Percentiles rank a stretch among this genome's conserved stretches.
These are phyloP conservation scores for Penicillium desertorum DNA, from an alignment of 495 filamentous ascomycete genomes.

Conservation along the genomic window DNA sequence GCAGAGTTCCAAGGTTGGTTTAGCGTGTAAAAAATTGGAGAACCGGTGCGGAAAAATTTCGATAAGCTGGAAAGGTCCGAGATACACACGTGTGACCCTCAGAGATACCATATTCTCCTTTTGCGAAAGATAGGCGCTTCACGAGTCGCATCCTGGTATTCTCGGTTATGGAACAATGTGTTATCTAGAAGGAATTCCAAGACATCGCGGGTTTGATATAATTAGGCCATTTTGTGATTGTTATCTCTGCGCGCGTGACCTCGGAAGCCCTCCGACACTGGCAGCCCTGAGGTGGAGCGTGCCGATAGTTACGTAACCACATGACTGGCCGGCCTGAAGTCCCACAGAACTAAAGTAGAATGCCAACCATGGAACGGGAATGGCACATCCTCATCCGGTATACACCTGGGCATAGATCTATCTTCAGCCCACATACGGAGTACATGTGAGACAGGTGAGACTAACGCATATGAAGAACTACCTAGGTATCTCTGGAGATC, in stretches of 20 bases:
- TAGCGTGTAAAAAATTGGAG: neutral
- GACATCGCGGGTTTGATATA: neutral
- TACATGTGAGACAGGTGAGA: neutral
- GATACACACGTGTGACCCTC: conserved; percentile 2
- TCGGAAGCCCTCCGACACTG: neutral
- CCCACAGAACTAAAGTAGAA: neutral
- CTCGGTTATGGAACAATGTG: neutral
- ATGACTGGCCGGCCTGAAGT: neutral
- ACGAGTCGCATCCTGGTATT: neutral
- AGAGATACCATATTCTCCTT: neutral
- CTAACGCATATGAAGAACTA: neutral
- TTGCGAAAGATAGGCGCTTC: neutral
- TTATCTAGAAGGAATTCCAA: neutral
- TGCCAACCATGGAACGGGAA: neutral
- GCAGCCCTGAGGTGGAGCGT: too few species aligned
- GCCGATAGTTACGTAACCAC: neutral
- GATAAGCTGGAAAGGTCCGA: conserved; percentile 7
- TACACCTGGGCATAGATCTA: neutral
- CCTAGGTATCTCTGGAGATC: neutral
- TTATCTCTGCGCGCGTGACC: neutral
- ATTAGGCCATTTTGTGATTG: neutral
- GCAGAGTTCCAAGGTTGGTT: neutral
- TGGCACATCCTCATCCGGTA: neutral
- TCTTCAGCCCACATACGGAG: neutral
- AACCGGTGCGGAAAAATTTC: neutral